Evolutionary conservation across 2,329 filamentous ascomycete species (phyloP).

Genomic region (Cladosporium cucumerinum): DNA sequence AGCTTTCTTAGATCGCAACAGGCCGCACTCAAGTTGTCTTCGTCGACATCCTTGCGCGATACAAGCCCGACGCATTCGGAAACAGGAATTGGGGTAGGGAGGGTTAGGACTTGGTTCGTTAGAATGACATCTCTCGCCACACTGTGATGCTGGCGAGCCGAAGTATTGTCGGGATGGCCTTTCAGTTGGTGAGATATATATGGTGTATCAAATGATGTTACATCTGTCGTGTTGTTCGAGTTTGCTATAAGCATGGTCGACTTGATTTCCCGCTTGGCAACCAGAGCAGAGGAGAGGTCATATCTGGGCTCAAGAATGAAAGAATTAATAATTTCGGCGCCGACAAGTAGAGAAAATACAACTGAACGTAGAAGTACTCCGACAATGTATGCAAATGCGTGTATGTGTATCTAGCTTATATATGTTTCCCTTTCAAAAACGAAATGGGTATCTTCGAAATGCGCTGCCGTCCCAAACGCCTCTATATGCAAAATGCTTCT

Average conservation of each 20-base stretch:
- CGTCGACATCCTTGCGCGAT: neutral
- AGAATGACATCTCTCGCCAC: neutral
- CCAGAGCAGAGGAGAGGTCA: neutral
- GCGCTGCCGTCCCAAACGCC: neutral
- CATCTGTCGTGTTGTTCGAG: neutral
- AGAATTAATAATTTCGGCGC: neutral
- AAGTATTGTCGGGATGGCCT: neutral
- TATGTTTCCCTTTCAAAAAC: constrained; percentile 4
- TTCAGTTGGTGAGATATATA: neutral
- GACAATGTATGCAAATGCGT: neutral
- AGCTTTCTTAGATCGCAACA: neutral
- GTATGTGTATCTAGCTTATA: neutral
- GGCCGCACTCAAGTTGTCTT: neutral
- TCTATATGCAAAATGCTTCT: constrained; percentile 6
- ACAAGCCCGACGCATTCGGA: neutral
- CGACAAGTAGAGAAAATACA: neutral
- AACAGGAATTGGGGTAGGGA: neutral
- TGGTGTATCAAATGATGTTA: neutral
- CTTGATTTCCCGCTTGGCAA: neutral
- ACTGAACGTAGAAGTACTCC: neutral
- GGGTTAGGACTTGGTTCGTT: neutral
- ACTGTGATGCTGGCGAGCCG: neutral
- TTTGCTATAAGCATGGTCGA: neutral
- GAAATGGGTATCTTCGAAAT: constrained; percentile 11
- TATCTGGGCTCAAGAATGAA: neutral